Conservation (phyloP, 176 grass and related monocot genomes). For the Poa annua region DNA sequence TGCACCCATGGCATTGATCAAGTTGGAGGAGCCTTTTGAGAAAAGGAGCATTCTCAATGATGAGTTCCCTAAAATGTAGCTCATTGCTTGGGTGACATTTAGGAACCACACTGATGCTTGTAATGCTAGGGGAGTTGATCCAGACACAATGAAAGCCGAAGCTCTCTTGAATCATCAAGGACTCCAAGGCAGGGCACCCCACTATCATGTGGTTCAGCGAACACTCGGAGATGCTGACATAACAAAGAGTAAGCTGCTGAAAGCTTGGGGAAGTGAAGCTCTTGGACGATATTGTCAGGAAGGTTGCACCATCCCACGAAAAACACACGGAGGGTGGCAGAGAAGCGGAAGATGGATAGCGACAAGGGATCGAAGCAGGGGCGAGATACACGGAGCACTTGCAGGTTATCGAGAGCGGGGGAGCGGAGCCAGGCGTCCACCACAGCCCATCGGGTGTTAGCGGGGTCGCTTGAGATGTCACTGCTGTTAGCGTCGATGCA, state of each 20-base stretch:
- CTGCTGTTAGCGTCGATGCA: no score
- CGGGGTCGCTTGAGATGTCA: background rate
- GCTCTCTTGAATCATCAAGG: background rate
- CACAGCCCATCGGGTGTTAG: no score
- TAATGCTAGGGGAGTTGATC: background rate
- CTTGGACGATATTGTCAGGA: background rate
- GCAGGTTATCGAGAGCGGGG: background rate
- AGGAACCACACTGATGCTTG: background rate
- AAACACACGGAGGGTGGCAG: background rate
- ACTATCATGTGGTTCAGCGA: background rate
- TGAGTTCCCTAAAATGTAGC: background rate
- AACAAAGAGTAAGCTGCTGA: background rate
- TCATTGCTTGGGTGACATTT: fast-evolving
- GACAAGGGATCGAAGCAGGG: background rate
- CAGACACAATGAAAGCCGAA: background rate
- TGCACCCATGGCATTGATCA: no score
- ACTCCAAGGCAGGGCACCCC: background rate
- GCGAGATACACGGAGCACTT: background rate
- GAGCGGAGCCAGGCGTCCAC: background rate
- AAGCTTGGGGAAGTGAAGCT: background rate
- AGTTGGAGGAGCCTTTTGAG: background rate
- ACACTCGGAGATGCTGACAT: background rate
- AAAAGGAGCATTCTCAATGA: background rate
- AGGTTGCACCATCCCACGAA: background rate
- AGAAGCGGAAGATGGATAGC: conserved; percentile 37